Evolutionary conservation across 1,139 yeast species (phyloP).

Genomic region (Ashbya aceris): DNA sequence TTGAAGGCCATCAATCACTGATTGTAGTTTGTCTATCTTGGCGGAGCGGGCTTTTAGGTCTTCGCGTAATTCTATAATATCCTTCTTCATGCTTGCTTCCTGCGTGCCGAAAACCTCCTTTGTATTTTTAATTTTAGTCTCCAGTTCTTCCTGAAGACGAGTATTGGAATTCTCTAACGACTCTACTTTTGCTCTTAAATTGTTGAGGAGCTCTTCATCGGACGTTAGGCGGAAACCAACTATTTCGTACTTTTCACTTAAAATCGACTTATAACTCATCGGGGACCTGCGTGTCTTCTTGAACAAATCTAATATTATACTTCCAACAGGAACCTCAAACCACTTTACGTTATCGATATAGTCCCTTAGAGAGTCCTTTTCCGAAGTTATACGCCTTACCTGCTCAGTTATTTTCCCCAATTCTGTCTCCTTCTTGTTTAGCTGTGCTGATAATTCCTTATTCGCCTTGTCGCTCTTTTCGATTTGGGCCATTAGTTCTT

Average conservation of each 20-base stretch:
- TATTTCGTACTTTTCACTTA: constrained; percentile 8
- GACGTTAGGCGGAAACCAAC: constrained; percentile 10
- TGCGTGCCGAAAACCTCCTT: constrained; percentile 5
- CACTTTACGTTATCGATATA: constrained; percentile 10
- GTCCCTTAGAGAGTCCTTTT: constrained; percentile 2
- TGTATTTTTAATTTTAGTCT: constrained; percentile 8
- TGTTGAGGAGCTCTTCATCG: constrained; percentile 1
- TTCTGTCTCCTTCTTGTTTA: constrained; percentile 3
- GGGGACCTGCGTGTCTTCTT: constrained; percentile 2
- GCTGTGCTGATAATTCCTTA: constrained; percentile 4
- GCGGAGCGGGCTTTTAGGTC: neutral
- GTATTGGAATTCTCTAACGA: neutral
- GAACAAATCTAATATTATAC: constrained; percentile 7
- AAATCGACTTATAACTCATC: constrained; percentile 3
- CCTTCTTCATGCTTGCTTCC: constrained; percentile 9
- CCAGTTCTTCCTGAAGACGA: constrained; percentile 3
- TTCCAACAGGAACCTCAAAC: constrained; percentile 12
- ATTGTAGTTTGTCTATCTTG: constrained; percentile 4
- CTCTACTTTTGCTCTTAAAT: neutral
- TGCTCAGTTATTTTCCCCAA: neutral
- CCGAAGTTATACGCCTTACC: neutral
- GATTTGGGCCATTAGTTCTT: constrained; percentile 2
- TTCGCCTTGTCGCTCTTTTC: constrained; percentile 3
- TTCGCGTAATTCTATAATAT: constrained; percentile 5
- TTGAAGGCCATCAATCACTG: constrained; percentile 1